Percentiles rank a stretch among this genome's conserved stretches.
Evolutionary conservation across 805 yeast genomes (phyloP).

Genomic region (Barnettozyma siamensis): DNA sequence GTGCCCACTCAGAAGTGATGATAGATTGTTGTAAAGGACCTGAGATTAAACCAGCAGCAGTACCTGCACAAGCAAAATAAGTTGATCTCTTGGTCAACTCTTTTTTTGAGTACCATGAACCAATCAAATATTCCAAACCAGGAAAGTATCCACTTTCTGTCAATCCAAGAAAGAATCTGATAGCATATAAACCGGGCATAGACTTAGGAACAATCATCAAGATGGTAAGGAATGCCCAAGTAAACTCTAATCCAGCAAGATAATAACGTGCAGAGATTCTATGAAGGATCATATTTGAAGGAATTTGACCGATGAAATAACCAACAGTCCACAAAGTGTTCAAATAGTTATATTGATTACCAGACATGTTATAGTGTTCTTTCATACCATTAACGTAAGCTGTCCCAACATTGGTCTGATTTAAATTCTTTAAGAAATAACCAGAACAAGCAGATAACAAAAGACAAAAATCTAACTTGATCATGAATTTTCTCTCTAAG

Average conservation of each 20-base stretch:
- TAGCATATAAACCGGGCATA: constrained; percentile 24
- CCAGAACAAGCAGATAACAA: constrained; percentile 38
- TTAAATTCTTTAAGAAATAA: constrained; percentile 40
- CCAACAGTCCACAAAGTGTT: constrained; percentile 43
- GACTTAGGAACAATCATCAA: constrained; percentile 25
- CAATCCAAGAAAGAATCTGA: constrained; percentile 35
- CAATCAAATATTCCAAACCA: constrained; percentile 38
- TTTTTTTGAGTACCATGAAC: constrained; percentile 31
- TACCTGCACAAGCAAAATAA: constrained; percentile 29
- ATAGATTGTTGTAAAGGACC: constrained; percentile 34
- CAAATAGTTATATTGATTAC: constrained; percentile 40
- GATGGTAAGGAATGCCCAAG: constrained; percentile 38
- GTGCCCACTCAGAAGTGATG: constrained; percentile 18
- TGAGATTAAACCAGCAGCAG: constrained; percentile 22
- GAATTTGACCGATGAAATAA: constrained; percentile 44
- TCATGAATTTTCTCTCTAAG: constrained; percentile 28
- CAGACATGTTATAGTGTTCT: constrained; percentile 36
- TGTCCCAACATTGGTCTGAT: constrained; percentile 36
- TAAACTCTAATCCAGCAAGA: constrained; percentile 38
- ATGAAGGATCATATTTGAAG: constrained; percentile 37
- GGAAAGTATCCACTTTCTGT: constrained; percentile 42
- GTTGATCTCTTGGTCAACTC: constrained; percentile 32
- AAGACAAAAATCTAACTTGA: constrained; percentile 33
- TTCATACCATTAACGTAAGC: constrained; percentile 45
- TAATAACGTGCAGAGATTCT: constrained; percentile 37